These are phyloP conservation scores for Acacia melanoxylon DNA, from an alignment of 306 rosid genomes.

Conservation along the genomic window DNA sequence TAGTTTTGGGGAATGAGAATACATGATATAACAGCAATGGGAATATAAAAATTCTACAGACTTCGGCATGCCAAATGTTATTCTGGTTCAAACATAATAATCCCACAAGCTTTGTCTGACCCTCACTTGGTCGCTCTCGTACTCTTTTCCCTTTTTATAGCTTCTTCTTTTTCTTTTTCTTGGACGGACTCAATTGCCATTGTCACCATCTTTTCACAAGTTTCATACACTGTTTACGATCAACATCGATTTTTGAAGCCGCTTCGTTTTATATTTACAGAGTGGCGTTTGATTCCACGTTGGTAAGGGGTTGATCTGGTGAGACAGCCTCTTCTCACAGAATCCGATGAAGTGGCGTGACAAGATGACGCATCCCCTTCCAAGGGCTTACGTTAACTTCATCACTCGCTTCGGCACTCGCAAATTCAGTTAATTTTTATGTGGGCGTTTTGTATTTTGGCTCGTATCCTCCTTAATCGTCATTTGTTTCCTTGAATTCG, in stretches of 20 bases:
- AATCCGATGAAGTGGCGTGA: conserved; percentile 47
- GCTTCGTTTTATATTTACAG: background rate
- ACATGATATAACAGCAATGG: too few relatives aligned
- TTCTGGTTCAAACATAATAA: too few relatives aligned
- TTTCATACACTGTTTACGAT: background rate
- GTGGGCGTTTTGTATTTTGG: background rate
- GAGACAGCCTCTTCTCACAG: background rate
- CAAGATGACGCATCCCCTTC: conserved; percentile 41
- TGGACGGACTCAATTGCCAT: too few relatives aligned
- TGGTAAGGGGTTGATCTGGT: background rate
- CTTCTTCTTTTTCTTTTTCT: background rate
- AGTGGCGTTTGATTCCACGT: background rate
- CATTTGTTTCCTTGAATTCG: background rate
- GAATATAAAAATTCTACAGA: too few relatives aligned
- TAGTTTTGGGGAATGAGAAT: too few relatives aligned
- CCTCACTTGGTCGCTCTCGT: background rate
- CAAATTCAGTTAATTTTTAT: conserved; percentile 46
- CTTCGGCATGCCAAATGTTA: too few relatives aligned
- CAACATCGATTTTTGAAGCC: background rate
- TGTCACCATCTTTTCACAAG: background rate
- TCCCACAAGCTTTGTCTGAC: background rate
- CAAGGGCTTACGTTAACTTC: conserved; percentile 41
- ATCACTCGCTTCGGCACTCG: conserved; percentile 49
- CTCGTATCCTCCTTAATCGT: background rate
- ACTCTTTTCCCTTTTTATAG: background rate